phyloP scores from a whole-genome alignment of 371 early-diverging fungal species.

The Nematocida major region DNA sequence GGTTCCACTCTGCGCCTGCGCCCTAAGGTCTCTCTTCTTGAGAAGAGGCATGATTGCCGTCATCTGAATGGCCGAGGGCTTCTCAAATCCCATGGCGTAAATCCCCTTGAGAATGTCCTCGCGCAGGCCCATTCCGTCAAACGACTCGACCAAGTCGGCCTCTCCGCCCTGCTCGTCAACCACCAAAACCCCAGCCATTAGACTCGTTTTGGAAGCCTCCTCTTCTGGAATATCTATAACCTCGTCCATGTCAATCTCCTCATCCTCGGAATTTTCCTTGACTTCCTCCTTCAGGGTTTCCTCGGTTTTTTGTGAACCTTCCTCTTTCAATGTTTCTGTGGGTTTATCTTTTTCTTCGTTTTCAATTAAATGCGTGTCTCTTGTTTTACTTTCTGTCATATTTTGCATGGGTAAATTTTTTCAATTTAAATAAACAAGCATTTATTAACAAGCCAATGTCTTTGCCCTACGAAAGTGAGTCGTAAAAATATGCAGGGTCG shows the following conservation, averaged over 20 bases:
- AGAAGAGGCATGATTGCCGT: constrained; percentile 91
- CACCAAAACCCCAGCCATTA: constrained; percentile 33
- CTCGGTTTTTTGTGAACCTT: background rate
- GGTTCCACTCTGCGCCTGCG: constrained; percentile 73
- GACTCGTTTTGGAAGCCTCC: background rate
- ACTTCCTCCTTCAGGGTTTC: background rate
- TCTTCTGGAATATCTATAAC: constrained; percentile 10
- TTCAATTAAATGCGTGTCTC: background rate
- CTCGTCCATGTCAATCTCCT: constrained; percentile 32
- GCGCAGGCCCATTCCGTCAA: constrained; percentile 69
- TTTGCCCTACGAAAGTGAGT: constrained; percentile 11
- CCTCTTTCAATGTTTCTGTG: background rate
- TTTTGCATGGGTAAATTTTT: constrained; percentile 51
- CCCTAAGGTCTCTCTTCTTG: constrained; percentile 73
- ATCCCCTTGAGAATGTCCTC: constrained; percentile 90
- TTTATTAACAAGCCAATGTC: no score
- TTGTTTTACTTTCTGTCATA: constrained; percentile 48
- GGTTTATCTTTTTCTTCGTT: background rate
- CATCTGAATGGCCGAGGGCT: constrained; percentile 94
- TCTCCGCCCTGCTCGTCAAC: constrained; percentile 46
- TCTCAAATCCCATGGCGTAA: constrained; percentile 91
- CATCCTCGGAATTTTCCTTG: background rate
- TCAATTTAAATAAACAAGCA: constrained; percentile 35
- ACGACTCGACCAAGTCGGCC: constrained; percentile 52
- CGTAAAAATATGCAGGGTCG: constrained; percentile 26